Evolutionary conservation across 257 asterid species (phyloP), one percentile per base, ranked within the genome.

Genomic region (Jacaranda mimosifolia): DNA sequence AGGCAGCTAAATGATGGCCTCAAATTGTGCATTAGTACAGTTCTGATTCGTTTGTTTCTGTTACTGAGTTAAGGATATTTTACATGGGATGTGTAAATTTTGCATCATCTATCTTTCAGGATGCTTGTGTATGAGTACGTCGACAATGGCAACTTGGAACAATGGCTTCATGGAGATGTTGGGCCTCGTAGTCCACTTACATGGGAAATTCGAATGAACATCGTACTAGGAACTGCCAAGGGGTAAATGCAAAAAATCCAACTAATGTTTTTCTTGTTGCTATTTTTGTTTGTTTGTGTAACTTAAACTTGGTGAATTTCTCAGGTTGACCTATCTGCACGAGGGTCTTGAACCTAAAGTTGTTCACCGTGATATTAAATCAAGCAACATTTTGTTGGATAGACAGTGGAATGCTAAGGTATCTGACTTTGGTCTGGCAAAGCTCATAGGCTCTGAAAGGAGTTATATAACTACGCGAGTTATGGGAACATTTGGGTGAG

Each of bases 401-500:
- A 86, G 45, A 74, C 91, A 87, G 65, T 94, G 98, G 97, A 89
- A 85, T 32, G 79, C 98, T 3, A 94, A 88, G 81, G 97, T 94
- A 17, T 92, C 98, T 1, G 98, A 94, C 76, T 94, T 94, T 69
- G 98, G 98, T 80, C 86, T 94, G 56, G 98, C 97, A 3, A 91
- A 94, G 89, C 90, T 92, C 64, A 81, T 92, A 48, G 97, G 97
- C 19, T 91, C 98, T 1, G 98, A 94, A 72, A 87, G 66, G 84
- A 94, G 96, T 78, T 88, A 89, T 74, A 85, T 91, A 74, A 94
- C 98, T 26, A 94, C 98, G 9, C 91, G 98, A 15, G 98, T 94
- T 72, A 94, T 94, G 98, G 98, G 98, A 70, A 94, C 98, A n/a
- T 94, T 94, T 45, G 98, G 98, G 98, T 94, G 76, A 74, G 94